These are phyloP conservation scores for Botryosphaeria agaves DNA, from an alignment of 2,329 filamentous ascomycete species.

Conservation along the genomic window DNA sequence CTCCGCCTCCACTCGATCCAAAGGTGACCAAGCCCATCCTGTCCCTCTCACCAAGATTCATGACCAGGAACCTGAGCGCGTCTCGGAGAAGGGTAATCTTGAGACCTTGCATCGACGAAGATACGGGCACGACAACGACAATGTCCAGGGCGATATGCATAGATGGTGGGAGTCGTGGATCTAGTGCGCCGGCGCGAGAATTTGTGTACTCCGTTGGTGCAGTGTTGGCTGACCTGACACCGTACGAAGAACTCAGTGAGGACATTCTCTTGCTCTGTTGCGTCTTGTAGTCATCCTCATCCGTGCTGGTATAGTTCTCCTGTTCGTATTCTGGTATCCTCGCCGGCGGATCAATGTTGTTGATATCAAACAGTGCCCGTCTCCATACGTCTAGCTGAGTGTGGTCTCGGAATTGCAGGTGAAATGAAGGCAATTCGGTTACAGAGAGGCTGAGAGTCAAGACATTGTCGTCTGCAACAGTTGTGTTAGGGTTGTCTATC, in stretches of 20 bases:
- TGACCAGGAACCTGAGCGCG: slow-evolving; percentile 79
- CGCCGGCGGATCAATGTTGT: slow-evolving; percentile 43
- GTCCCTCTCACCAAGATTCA: slow-evolving; percentile 77
- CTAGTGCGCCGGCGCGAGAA: slow-evolving; percentile 27
- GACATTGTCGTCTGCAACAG: slow-evolving; percentile 54
- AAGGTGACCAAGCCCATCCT: slow-evolving; percentile 97
- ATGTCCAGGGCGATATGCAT: slow-evolving; percentile 87
- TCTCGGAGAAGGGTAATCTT: slow-evolving; percentile 93
- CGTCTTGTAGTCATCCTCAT: slow-evolving; percentile 69
- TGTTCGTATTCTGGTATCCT: slow-evolving; percentile 65
- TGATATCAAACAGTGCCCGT: slow-evolving; percentile 68
- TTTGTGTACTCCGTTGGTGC: slow-evolving; percentile 85
- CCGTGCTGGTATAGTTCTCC: slow-evolving; percentile 63
- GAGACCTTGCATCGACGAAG: slow-evolving; percentile 97
- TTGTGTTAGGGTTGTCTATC: neutral
- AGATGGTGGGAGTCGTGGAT: slow-evolving; percentile 32
- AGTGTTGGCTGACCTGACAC: slow-evolving; percentile 69
- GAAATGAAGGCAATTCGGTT: slow-evolving; percentile 80
- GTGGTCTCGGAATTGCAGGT: slow-evolving; percentile 72
- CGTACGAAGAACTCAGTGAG: slow-evolving; percentile 64
- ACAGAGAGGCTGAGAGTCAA: slow-evolving; percentile 85
- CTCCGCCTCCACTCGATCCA: slow-evolving; percentile 81
- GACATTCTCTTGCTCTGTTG: slow-evolving; percentile 50
- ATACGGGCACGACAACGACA: slow-evolving; percentile 91
- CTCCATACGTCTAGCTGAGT: slow-evolving; percentile 83